These are phyloP conservation scores for Immersiella caudata DNA, from an alignment of 495 filamentous ascomycete genomes.

Conservation along the genomic window DNA sequence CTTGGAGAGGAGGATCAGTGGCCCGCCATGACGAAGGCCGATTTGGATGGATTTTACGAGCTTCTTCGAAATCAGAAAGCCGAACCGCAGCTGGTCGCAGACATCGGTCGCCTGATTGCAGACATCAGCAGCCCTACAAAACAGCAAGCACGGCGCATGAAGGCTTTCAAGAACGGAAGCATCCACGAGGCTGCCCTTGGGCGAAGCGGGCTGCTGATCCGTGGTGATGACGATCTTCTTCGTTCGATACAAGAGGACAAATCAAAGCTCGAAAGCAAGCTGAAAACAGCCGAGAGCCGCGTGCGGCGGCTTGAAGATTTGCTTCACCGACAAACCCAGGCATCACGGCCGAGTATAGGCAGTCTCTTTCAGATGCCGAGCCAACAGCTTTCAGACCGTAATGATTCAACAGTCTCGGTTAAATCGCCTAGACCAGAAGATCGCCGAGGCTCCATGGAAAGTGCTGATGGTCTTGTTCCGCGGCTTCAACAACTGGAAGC, in stretches of 20 bases:
- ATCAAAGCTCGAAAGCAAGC: slow-evolving; percentile 71
- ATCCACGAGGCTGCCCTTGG: slow-evolving; percentile 82
- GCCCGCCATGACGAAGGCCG: slow-evolving; percentile 66
- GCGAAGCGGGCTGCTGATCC: slow-evolving; percentile 75
- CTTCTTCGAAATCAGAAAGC: slow-evolving; percentile 57
- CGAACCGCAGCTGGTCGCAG: slow-evolving; percentile 49
- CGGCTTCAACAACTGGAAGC: slow-evolving; percentile 79
- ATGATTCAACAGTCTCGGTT: slow-evolving; percentile 47
- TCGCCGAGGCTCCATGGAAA: slow-evolving; percentile 41
- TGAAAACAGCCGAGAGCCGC: slow-evolving; percentile 87
- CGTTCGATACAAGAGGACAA: slow-evolving; percentile 75
- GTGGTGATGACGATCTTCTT: slow-evolving; percentile 78
- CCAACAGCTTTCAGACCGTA: slow-evolving; percentile 42
- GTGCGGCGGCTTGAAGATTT: slow-evolving; percentile 91
- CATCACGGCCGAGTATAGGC: slow-evolving; percentile 68
- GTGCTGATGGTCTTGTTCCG: slow-evolving; percentile 42
- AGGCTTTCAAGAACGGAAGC: slow-evolving; percentile 94
- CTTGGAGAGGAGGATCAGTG: slow-evolving; percentile 77
- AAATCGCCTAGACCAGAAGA: slow-evolving; percentile 44
- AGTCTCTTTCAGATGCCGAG: slow-evolving; percentile 60
- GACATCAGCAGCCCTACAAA: slow-evolving; percentile 75
- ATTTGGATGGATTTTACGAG: slow-evolving; percentile 67
- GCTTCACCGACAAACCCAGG: slow-evolving; percentile 80
- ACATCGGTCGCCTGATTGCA: slow-evolving; percentile 60
- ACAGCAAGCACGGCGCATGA: slow-evolving; percentile 73